Evolutionary conservation across 1,284 basidiomycete genomes (phyloP), one percentile per base, ranked within the genome.

Genomic region (Thelephora terrestris): DNA sequence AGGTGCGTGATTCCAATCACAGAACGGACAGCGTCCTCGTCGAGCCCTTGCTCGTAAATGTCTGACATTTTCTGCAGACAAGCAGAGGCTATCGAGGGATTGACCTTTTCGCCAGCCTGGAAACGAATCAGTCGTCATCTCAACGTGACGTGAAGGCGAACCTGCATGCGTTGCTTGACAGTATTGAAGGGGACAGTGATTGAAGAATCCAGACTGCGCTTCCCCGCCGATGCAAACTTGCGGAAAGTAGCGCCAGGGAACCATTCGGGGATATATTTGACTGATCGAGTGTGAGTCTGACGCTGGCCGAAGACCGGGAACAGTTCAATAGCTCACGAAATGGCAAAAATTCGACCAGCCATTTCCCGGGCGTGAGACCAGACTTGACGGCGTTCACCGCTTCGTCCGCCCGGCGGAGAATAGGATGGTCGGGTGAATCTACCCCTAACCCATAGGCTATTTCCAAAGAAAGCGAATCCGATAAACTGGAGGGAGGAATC

Each of bases 191-290:
- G 23, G n/a, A 39, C 18, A 7, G 37, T 18, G 37, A 18, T 39
- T 9, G 5, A 23, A 3, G 23, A 18, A 39, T 39, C 37, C 37
- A 6, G 16, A 39, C 37, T 39, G 37, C 37, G 37, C 18, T 39
- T 18, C 1, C 37, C 18, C 17, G 7, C 37, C 17, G 37, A 18
- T 39, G 17, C 16, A 23, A 18, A 39, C 12, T 39, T 27, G 25
- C 25, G 37, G 46, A 47, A 47, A 7, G 16, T 24, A 14, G 38
- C 35, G 39, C 46, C 46, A 16, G 46, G 46, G 14, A 47, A 17
- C 46, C 46, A 47, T 23, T 43, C 36, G 2, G 46, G 46, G 5
- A 47, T 38, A 7, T 43, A 32, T 40, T 27, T n/a, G 18, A 47
- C 46, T 47, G 32, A 37, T 40, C 5, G 45, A 10, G 24, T 21